Evolutionary conservation across 2,329 filamentous ascomycete genomes (phyloP).

Genomic region (Colletotrichum abscissum): DNA sequence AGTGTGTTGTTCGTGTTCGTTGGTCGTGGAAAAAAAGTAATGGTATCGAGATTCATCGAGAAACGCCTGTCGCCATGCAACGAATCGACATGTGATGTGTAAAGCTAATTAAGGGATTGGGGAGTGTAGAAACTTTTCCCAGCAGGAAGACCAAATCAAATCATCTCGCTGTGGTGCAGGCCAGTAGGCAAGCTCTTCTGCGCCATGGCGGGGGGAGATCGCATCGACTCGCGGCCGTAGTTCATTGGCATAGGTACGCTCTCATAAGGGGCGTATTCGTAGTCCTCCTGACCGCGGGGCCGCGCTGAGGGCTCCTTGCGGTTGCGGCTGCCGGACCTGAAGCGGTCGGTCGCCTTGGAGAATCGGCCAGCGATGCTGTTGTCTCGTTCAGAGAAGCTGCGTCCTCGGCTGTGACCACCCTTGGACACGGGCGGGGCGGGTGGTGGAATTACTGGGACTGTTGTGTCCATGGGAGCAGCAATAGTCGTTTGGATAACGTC

Average conservation of each 20-base stretch:
- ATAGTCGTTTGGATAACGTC: slow-evolving; percentile 45
- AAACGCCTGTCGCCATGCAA: slow-evolving; percentile 56
- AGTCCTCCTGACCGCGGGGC: slow-evolving; percentile 51
- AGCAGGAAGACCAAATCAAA: slow-evolving; percentile 48
- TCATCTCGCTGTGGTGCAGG: slow-evolving; percentile 66
- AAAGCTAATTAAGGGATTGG: slow-evolving; percentile 25
- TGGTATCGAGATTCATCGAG: slow-evolving; percentile 37
- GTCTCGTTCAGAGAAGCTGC: slow-evolving; percentile 62
- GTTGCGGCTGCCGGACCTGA: slow-evolving; percentile 69
- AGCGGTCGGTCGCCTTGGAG: slow-evolving; percentile 68
- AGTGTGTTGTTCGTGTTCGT: slow-evolving; percentile 11
- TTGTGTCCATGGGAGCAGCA: slow-evolving; percentile 53
- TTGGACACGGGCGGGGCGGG: slow-evolving; percentile 55
- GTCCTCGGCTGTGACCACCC: slow-evolving; percentile 65
- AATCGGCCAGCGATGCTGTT: slow-evolving; percentile 64
- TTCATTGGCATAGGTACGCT: slow-evolving; percentile 52
- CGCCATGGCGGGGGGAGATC: slow-evolving; percentile 44
- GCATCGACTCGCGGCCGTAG: slow-evolving; percentile 50
- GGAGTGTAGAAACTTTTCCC: background rate
- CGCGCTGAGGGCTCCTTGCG: slow-evolving; percentile 57
- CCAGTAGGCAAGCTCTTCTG: slow-evolving; percentile 59
- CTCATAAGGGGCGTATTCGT: slow-evolving; percentile 53
- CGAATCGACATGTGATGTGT: slow-evolving; percentile 36
- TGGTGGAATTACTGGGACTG: slow-evolving; percentile 57
- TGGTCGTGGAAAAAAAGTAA: slow-evolving; percentile 20